Conservation (phyloP, 2,329 filamentous ascomycete genomes). For the Aspergillus eucalypticola region DNA sequence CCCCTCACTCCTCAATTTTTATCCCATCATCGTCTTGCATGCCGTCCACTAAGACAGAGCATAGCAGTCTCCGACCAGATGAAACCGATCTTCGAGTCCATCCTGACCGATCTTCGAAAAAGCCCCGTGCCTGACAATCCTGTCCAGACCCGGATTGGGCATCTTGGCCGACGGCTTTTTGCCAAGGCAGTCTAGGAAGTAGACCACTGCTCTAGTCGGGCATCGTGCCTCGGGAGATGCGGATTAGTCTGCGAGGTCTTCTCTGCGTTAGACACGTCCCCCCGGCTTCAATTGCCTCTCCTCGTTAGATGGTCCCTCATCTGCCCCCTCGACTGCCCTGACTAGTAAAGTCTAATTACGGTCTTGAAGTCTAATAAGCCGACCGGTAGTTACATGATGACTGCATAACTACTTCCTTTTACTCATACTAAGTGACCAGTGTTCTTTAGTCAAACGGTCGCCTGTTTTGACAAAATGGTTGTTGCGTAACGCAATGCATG, state of each 20-base stretch:
- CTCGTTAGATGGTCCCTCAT: background rate
- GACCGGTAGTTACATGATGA: background rate
- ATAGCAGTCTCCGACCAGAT: no score
- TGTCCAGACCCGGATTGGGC: no score
- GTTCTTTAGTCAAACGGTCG: background rate
- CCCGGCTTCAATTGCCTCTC: background rate
- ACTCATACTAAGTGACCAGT: background rate
- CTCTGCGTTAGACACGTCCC: background rate
- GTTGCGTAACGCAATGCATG: background rate
- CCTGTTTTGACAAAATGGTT: background rate
- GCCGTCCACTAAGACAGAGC: no score
- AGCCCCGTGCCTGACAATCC: no score
- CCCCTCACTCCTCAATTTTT: no score
- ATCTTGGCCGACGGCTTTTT: background rate
- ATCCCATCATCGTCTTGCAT: no score
- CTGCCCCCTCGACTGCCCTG: background rate
- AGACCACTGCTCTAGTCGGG: background rate
- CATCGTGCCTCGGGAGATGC: background rate
- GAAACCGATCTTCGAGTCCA: no score
- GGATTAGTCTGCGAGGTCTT: background rate
- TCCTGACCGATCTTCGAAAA: no score
- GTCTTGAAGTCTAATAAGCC: background rate
- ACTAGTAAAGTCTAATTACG: background rate
- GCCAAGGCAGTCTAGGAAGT: background rate
- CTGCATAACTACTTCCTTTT: background rate